Evolutionary conservation across 1,284 basidiomycete species (phyloP), one percentile per base, ranked within the genome.

Genomic region (Rhodotorula sp.): DNA sequence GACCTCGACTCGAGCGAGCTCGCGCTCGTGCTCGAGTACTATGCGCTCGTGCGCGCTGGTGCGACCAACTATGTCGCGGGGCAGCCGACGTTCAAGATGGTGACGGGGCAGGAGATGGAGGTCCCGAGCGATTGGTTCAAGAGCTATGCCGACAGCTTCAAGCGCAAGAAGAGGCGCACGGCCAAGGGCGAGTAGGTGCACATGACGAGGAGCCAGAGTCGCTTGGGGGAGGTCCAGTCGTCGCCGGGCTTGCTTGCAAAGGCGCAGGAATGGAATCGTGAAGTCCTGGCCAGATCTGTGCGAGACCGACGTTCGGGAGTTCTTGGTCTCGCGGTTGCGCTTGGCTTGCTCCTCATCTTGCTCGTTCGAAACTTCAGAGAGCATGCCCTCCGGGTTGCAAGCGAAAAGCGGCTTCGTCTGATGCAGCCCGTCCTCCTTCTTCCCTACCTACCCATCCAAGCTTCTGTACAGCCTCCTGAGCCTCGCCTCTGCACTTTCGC

Each of bases 51-150:
- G 21, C 48, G 55, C 25, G 55, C 49, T 12, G 54, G 49, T 49
- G 60, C 53, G 61, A 62, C 61, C 23, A 62, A 62, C 56, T 67
- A 67, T 60, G 53, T 54, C 48, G 66, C 66, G 19, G 60, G 59
- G 7, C 34, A 53, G 2, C 54, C 53, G 21, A 34, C 45, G 4
- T 67, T 67, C 60, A 49, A 61, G 54, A 4, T 25, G 46, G 46
- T 67, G n/a, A 61, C 60, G 13, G 66, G 66, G 23, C 34, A 34
- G 34, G 66, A 67, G 48, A 59, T 61, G 23, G 45, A 27, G 7
- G 23, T 50, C 16, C 52, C 66, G 34, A 44, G 46, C 34, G 54
- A 42, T 53, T 67, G 49, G 41, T 67, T 67, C 54, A 27, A 56
- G 53, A 48, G 54, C 14, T 64, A 57, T 55, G 21, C 42, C 58